Evolutionary conservation across 495 filamentous ascomycete genomes (phyloP), one percentile per base, ranked within the genome.

Genomic region (Cercophora newfieldiana): DNA sequence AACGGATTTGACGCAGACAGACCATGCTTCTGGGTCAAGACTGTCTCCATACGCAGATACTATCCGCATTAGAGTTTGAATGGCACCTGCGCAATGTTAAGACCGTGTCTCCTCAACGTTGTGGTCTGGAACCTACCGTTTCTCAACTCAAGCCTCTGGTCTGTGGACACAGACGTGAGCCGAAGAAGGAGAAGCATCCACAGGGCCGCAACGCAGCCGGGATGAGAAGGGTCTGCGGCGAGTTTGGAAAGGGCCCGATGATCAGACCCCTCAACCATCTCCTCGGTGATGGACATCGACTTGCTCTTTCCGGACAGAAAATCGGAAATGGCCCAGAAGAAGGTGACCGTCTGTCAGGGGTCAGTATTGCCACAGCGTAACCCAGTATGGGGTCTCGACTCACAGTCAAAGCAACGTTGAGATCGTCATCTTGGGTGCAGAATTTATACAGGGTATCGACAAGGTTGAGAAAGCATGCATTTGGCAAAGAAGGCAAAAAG

Each of bases 261-360:
- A 33, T 81, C 79, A n/a, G 80, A 76, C 10, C 81, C 81, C 47
- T 78, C 71, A n/a, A 85, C 77, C 48, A 86, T 78, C 30, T 76
- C 78, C 68, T 80, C 76, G 5, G 78, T 82, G 29, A 84, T 80
- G 0, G 78, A 81, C 65, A 82, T 77, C 28, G 77, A 62, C 68
- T 76, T 76, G 72, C 79, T 77, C 71, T 78, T 81, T 22, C 75
- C 73, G 0, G 81, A 84, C 21, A 98, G 83, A 66, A 91, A 96
- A 74, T 97, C 94, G 1, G 95, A 97, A 14, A 96, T 85, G 66
- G 92, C 93, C 90, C 93, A 97, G 78, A 96, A 97, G 71, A 96
- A 96, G 0, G 94, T 96, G 12, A 95, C 90, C 1, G 92, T 94
- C 86, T 90, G 63, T 28, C 67, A 18, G 65, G 57, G 24, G 72